phyloP scores from a whole-genome alignment of 257 asterid genomes.

The Phtheirospermum japonicum region DNA sequence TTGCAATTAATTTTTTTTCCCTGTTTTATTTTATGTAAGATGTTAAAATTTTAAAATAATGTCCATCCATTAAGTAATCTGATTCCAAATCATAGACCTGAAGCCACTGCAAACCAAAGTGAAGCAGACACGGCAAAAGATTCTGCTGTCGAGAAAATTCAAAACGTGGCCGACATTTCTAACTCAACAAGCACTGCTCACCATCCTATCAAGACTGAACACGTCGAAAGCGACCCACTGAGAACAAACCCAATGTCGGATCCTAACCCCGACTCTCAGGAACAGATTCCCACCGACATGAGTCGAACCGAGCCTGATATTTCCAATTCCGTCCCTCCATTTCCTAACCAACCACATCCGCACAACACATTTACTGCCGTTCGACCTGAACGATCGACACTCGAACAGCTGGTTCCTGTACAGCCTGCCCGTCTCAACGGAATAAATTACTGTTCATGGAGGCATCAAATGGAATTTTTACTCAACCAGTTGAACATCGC shows the following conservation, averaged over 20 bases:
- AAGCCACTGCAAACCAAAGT: slow-evolving; percentile 35
- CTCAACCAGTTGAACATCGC: slow-evolving; percentile 54
- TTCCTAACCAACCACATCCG: background rate
- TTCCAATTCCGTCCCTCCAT: slow-evolving; percentile 26
- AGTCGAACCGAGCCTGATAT: slow-evolving; percentile 23
- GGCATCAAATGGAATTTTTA: slow-evolving; percentile 54
- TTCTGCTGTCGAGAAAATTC: slow-evolving; percentile 31
- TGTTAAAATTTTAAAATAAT: background rate
- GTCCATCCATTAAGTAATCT: slow-evolving; percentile 17
- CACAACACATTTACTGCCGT: slow-evolving; percentile 14
- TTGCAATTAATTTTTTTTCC: background rate
- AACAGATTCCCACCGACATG: slow-evolving; percentile 26
- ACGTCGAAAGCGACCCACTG: slow-evolving; percentile 23
- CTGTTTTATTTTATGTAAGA: slow-evolving; percentile 3
- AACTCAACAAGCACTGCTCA: slow-evolving; percentile 23
- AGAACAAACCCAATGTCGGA: slow-evolving; percentile 22
- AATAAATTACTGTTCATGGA: slow-evolving; percentile 64
- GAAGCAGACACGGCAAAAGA: slow-evolving; percentile 22
- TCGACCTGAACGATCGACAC: slow-evolving; percentile 22
- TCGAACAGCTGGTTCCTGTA: slow-evolving; percentile 41
- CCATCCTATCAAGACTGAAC: slow-evolving; percentile 32
- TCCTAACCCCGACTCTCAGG: slow-evolving; percentile 22
- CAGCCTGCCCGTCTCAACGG: slow-evolving; percentile 57
- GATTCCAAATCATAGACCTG: slow-evolving; percentile 26
- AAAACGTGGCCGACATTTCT: slow-evolving; percentile 32